Base-by-base conservation (phyloP, 164 flowering plant species). In the Taxillus chinensis region DNA sequence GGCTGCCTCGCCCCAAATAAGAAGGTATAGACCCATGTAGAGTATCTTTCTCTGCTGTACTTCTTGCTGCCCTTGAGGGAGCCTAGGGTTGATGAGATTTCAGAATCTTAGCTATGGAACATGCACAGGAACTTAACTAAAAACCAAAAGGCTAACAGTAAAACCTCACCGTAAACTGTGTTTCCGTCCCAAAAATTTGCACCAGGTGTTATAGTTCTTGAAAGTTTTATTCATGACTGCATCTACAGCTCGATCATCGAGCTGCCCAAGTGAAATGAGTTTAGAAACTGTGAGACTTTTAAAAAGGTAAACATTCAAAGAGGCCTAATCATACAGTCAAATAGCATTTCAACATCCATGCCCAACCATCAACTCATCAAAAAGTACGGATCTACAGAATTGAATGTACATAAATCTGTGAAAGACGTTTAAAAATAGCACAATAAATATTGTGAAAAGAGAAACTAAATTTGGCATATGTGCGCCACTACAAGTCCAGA, bases 1-100 rank as follows among this genome's bases (percentile, higher is more conserved):
- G 43, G 96, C 98, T 69, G 99, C 98, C 78, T 95, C 99, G 58
- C 99, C 99, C 96, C 98, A 95, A 13, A 95, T 86, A 53, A 91
- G 96, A 75, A 91, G 93, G 77, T 89, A 83, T 10, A 95, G 82
- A 41, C 98, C 99, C 95, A 95, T 95, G 72, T 95, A 91, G 5
- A 95, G 81, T 56, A 91, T 82, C 75, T 92, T 95, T 54, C 98
- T 74, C 70, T 91, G 98, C 56, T 91, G 96, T 59, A 87, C 73
- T 70, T 91, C 99, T 68, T 74, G 96, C 59, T 82, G 82, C 27
- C 79, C 89, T 75, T 89, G 87, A 62, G 99, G 96, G 48, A 91
- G 88, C 74, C 99, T 95, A 73, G 15, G 64, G 38, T 43, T 57
- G 63, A 40, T 10, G 41, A 67, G 15, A 38, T 15, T 51, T 45